Evolutionary conservation across 2,329 filamentous ascomycete species (phyloP), one percentile per base, ranked within the genome.

Genomic region (Diaporthe sp.): DNA sequence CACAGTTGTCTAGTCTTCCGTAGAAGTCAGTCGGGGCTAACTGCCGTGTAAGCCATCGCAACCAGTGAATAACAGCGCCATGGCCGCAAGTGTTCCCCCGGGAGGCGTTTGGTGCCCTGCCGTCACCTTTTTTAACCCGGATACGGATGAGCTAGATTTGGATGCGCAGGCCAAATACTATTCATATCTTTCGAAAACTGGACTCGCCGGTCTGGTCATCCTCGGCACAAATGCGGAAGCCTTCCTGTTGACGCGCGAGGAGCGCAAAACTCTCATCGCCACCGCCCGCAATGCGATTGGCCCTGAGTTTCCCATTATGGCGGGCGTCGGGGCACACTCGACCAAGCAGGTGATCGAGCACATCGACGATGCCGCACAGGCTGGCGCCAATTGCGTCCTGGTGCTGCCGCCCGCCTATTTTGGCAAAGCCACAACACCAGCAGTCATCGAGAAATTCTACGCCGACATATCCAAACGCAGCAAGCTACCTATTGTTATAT

Each of bases 331-430:
- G 25, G 89, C 88, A 1, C 90, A 92, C 80, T 91, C 89, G 4
- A 92, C 90, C 3, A 87, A 87, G 77, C 90, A 92, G 80, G 88
- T 88, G 1, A 84, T 92, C 0, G 87, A 91, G 78, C 86, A 87
- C 69, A 86, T 89, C 74, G 78, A 82, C 33, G 90, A 92, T 77
- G 91, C 90, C 1, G 84, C 85, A 42, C 85, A 85, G 1, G 90
- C 90, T 0, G 90, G 90, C n/a, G 89, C 90, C 54, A 85, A 92
- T 81, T 92, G 89, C 78, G 85, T 85, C 0, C 84, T 92, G 3
- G 85, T 92, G 3, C 85, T 92, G 19, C 90, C 90, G 0, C 86
- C 88, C 1, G 89, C 87, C 9, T 92, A 92, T 81, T 92, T 91
- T 77, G 89, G 89, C 77, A 91, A 90, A 80, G 87, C 88, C n/a